phyloP scores from a whole-genome alignment of 2,329 filamentous ascomycete species.

The Zasmidium angulare region DNA sequence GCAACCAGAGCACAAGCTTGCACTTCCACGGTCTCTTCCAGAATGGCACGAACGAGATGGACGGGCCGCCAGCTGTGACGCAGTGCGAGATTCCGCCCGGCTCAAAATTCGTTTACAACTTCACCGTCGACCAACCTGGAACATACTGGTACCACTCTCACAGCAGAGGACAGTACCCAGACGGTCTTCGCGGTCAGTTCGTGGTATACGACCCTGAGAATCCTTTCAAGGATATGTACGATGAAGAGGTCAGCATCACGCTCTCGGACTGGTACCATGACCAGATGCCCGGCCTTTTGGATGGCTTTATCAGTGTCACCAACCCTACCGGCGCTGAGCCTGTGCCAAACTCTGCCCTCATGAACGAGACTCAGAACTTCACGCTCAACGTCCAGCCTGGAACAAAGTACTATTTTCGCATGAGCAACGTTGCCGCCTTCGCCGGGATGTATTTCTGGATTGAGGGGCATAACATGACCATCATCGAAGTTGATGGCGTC shows the following conservation, averaged over 20 bases:
- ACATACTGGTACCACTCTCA: constrained; percentile 69
- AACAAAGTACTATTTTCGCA: constrained; percentile 63
- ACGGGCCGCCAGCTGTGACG: constrained; percentile 67
- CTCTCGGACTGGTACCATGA: constrained; percentile 75
- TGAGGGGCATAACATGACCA: constrained; percentile 63
- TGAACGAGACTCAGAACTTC: constrained; percentile 60
- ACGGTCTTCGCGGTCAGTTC: constrained; percentile 67
- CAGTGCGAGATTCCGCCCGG: constrained; percentile 68
- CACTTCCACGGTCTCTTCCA: constrained; percentile 80
- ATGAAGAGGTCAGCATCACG: constrained; percentile 63
- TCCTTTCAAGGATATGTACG: constrained; percentile 53
- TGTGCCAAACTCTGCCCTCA: constrained; percentile 62
- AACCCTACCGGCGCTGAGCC: constrained; percentile 64
- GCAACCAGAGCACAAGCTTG: constrained; percentile 63
- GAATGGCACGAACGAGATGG: constrained; percentile 73
- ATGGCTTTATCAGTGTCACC: constrained; percentile 53
- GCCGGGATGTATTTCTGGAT: constrained; percentile 71
- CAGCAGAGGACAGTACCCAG: constrained; percentile 62
- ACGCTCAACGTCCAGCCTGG: constrained; percentile 49
- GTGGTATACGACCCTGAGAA: constrained; percentile 63
- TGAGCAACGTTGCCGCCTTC: constrained; percentile 70
- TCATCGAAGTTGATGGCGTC: constrained; percentile 71
- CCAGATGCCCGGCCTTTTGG: constrained; percentile 50
- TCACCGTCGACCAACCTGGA: constrained; percentile 56
- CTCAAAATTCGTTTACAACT: constrained; percentile 64